These are phyloP conservation scores for Clathrus columnatus DNA, from an alignment of 768 basidiomycete species.

Conservation along the genomic window DNA sequence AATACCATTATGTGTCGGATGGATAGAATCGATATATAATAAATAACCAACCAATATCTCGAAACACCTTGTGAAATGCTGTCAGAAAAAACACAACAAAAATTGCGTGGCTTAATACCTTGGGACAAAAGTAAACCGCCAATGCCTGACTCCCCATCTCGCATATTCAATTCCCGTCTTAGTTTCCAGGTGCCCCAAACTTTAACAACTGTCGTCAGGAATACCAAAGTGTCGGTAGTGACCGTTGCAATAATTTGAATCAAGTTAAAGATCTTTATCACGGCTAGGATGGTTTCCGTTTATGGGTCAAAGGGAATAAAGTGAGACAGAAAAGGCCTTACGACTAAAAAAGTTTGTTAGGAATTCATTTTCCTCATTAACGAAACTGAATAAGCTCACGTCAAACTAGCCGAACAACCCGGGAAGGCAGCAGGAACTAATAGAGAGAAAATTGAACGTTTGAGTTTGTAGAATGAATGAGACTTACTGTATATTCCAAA, in stretches of 20 bases:
- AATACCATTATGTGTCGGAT: too few species aligned
- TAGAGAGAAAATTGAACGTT: too few species aligned
- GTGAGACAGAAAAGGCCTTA: background rate
- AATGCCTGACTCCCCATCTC: background rate
- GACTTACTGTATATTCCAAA: background rate
- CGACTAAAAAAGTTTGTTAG: background rate
- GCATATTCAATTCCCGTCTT: background rate
- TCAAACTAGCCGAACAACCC: background rate
- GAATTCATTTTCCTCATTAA: background rate
- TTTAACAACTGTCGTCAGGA: background rate
- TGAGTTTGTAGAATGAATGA: too few species aligned
- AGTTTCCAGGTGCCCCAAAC: background rate
- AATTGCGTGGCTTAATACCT: background rate
- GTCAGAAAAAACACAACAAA: background rate
- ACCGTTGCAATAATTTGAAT: background rate
- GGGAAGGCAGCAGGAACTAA: background rate
- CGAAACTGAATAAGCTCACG: background rate
- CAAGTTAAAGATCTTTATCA: background rate
- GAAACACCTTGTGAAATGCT: background rate
- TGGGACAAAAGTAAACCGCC: background rate
- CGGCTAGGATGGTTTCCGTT: background rate
- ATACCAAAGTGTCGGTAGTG: background rate
- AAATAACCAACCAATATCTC: background rate
- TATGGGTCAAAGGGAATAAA: background rate
- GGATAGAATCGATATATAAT: too few species aligned